Evolutionary conservation across 257 asterid species (phyloP), one percentile per base, ranked within the genome.

Genomic region (Petunia secreta): DNA sequence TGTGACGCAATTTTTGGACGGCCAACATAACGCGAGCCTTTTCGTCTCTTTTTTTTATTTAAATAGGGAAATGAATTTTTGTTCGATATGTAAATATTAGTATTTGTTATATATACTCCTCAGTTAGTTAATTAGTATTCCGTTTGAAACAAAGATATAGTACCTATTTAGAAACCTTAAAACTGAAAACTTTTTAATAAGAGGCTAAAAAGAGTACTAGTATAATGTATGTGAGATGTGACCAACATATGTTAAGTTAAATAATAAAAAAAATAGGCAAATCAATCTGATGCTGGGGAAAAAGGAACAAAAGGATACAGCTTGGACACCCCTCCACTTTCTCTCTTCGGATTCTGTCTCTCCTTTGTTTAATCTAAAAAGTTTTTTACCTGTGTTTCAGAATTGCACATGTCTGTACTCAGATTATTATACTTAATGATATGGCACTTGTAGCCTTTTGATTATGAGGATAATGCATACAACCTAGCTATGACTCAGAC

Each of bases 251-350:
- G 6, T 25, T 16, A 34, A 43, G 14, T 9, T 8, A 16, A 68
- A 44, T 25, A 69, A 69, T 69, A 5, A 2, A 2, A 3, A 50
- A 50, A 9, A 50, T 69, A 46, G 77, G 77, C 77, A 71, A 71
- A 71, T 48, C 11, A 71, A 71, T 71, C 37, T 48, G 60, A 46
- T 71, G 77, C 43, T 48, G 43, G 44, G 39, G 11, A 71, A 71
- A 71, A 71, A 3, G 71, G 44, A 64, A 64, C 71, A 13, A 64
- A 63, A 64, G 41, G 58, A 71, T 65, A 71, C 77, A 46, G 11
- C 77, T 71, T 46, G 60, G 77, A 71, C 59, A 48, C 36, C 77
- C 60, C 59, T 48, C 25, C 59, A 25, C 77, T 71, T 69, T 71
- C 58, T 34, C 48, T 46, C 5, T 48, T 48, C 44, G 43, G 60